Base-by-base conservation (phyloP, 2,329 filamentous ascomycete genomes). In the Colletotrichum sp. region DNA sequence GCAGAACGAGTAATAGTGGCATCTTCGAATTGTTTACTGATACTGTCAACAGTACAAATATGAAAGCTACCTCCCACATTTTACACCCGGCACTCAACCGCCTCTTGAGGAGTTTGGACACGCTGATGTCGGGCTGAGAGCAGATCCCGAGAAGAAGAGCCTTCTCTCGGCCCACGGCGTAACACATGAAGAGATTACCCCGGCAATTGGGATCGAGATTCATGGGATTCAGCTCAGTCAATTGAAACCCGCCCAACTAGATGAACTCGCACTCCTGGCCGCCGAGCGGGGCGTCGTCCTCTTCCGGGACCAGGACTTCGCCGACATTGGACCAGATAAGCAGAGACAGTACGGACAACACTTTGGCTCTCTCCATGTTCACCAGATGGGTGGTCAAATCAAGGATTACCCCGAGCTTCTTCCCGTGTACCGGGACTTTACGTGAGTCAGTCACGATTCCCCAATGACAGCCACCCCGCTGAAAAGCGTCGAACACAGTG, bases 51-150 rank as follows among this genome's bases (percentile, higher is more conserved):
- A 59, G 48, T 59, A 67, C 28, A 67, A 67, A 36, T 59, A 36
- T 26, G 13, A 67, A 59, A 39, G 24, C 30, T 59, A 57, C 32
- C 28, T 67, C 18, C 28, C 65, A 5, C 43, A 67, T 52, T 59
- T 67, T 24, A 67, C 65, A 16, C 48, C 65, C 1, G 65, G 65
- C 8, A 34, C 32, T 21, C 48, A 67, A 16, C 57, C 91, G 70
- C 90, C 92, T n/a, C 85, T 92, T 13, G 85, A 91, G 77, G 88
- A 87, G 1, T 94, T 93, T 77, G 88, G 92, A 78, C 91, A 93
- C 78, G 88, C 88, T 72, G 92, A 94, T 72, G 92, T 92, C 78
- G 93, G 92, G 72, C 90, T 91, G 78, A 91, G 93, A 78, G 92
- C 92, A 32, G 91, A 94, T 78, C 84, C 88, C 16, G 83, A 84